Evolutionary conservation across 1,139 yeast species (phyloP).

Genomic region (Entelexis sorbosivorans): DNA sequence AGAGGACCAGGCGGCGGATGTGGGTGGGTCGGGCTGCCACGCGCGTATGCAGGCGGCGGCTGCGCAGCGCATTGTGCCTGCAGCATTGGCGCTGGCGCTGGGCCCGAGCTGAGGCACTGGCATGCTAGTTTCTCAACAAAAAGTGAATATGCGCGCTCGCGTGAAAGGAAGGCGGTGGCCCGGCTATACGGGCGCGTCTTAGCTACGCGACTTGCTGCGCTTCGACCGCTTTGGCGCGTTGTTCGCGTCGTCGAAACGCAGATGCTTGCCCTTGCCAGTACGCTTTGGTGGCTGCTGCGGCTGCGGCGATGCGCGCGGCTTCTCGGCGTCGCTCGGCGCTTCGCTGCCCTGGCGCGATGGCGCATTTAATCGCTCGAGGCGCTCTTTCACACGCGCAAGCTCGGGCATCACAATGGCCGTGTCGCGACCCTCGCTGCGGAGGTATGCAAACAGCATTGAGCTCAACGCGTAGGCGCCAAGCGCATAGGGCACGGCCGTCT

Average conservation of each 20-base stretch:
- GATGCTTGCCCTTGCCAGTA: constrained; percentile 2
- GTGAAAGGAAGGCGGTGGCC: too few species aligned
- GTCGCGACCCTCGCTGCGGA: constrained; percentile 51
- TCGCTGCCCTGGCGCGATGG: constrained; percentile 14
- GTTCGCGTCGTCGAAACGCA: constrained; percentile 1
- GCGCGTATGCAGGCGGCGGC: too few species aligned
- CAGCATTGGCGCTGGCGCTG: too few species aligned
- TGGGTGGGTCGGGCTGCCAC: too few species aligned
- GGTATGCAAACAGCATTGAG: constrained; percentile 41
- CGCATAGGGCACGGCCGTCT: constrained; percentile 24
- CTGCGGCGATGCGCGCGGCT: background rate
- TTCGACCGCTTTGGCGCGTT: background rate
- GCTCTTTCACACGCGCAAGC: constrained; percentile 54
- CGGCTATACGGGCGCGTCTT: background rate
- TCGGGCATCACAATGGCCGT: constrained; percentile 61
- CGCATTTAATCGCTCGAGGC: constrained; percentile 49
- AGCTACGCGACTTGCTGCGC: background rate
- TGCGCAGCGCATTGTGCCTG: too few species aligned
- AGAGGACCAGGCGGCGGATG: background rate
- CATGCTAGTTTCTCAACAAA: too few species aligned
- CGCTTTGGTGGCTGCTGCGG: background rate
- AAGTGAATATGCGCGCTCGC: too few species aligned
- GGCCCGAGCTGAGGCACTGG: too few species aligned
- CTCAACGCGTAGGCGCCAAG: constrained; percentile 34
- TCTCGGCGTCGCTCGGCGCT: background rate